These are phyloP conservation scores for Begonia masoniana DNA, from an alignment of 306 rosid species.

Conservation along the genomic window DNA sequence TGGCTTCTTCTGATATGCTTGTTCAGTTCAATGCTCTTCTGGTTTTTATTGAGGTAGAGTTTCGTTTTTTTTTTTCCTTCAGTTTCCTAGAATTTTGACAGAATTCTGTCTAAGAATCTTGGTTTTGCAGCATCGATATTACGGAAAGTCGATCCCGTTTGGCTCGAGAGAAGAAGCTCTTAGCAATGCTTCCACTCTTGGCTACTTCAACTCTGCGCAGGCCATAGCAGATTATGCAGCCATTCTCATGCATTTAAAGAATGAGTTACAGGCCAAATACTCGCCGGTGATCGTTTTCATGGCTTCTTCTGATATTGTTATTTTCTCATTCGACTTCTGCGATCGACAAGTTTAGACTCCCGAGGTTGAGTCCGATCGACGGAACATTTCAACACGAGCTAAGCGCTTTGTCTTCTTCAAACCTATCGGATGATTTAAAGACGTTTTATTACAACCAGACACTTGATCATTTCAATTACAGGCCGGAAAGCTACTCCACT, in stretches of 20 bases:
- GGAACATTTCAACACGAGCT: constrained; percentile 12
- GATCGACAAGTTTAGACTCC: constrained; percentile 18
- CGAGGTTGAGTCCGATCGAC: constrained; percentile 38
- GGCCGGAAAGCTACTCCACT: constrained; percentile 38
- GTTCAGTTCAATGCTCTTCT: constrained; percentile 43
- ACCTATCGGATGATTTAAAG: constrained; percentile 11
- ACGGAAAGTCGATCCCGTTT: constrained; percentile 64
- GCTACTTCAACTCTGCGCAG: constrained; percentile 72
- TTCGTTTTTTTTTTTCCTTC: neutral
- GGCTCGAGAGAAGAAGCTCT: constrained; percentile 55
- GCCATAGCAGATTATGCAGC: constrained; percentile 68
- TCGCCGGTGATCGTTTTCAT: constrained; percentile 47
- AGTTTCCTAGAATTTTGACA: neutral
- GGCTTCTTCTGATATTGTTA: constrained; percentile 15
- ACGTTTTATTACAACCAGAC: constrained; percentile 45
- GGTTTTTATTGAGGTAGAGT: constrained; percentile 51
- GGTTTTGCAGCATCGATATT: constrained; percentile 49
- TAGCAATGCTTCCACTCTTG: constrained; percentile 39
- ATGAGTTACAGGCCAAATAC: constrained; percentile 18
- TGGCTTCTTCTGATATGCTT: constrained; percentile 31
- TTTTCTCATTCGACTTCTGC: constrained; percentile 10
- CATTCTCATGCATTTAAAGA: constrained; percentile 38
- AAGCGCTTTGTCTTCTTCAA: neutral
- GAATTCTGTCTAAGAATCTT: neutral
- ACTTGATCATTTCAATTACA: constrained; percentile 67